Evolutionary conservation across 768 basidiomycete species (phyloP).

Genomic region (Zangia roseola): DNA sequence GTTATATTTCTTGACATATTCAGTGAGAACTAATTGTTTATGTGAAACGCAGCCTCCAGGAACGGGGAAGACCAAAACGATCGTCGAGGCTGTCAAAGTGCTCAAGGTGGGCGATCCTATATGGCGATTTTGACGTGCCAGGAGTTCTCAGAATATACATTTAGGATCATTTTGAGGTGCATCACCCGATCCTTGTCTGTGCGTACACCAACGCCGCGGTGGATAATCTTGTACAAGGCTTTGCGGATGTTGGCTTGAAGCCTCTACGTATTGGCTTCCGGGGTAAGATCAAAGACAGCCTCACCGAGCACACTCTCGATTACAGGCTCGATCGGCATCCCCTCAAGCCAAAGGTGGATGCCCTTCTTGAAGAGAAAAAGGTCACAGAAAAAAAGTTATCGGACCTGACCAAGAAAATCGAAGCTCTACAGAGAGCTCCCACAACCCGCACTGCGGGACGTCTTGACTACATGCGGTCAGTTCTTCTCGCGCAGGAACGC

Average conservation of each 20-base stretch:
- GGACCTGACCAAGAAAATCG: conserved; percentile 28
- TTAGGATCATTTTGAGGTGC: conserved; percentile 75
- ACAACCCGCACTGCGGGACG: conserved; percentile 15
- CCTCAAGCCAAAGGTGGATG: conserved; percentile 44
- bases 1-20: conserved; percentile 19
- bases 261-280: conserved; percentile 75
- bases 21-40: background rate
- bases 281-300: conserved; percentile 55
- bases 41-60: conserved; percentile 67
- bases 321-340: conserved; percentile 62
- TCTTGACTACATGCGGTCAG: conserved; percentile 31
- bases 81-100: conserved; percentile 78
- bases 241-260: conserved; percentile 58
- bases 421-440: conserved; percentile 15
- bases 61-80: conserved; percentile 91
- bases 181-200: conserved; percentile 84
- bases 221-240: conserved; percentile 83
- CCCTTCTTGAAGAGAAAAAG: conserved; percentile 40
- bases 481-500: conserved; percentile 27
- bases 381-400: conserved; percentile 22
- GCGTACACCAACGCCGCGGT: conserved; percentile 94
- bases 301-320: conserved; percentile 61
- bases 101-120: conserved; percentile 54
- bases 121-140: background rate
- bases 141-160: background rate